These are phyloP conservation scores for Hypoxylon sp. DNA, from an alignment of 2,329 filamentous ascomycete species.

Conservation along the genomic window DNA sequence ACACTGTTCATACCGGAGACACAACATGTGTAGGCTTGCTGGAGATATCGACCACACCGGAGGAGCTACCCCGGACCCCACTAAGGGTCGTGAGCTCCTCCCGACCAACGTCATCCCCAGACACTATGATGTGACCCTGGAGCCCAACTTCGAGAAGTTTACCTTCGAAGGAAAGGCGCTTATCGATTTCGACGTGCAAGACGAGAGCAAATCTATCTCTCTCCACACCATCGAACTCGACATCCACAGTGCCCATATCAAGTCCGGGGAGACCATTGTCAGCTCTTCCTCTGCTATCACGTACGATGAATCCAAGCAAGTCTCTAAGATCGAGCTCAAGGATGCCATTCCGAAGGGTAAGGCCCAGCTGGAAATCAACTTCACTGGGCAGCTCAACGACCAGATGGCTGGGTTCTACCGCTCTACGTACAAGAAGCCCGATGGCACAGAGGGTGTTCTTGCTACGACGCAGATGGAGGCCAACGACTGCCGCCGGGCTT, in stretches of 20 bases:
- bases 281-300: constrained; percentile 76
- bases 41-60: constrained; percentile 68
- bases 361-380: constrained; percentile 82
- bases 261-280: constrained; percentile 69
- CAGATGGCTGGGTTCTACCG: constrained; percentile 99
- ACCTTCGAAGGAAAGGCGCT: constrained; percentile 87
- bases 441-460: constrained; percentile 85
- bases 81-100: constrained; percentile 79
- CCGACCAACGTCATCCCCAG: constrained; percentile 92
- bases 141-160: constrained; percentile 90
- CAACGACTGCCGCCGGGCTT: constrained; percentile 91
- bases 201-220: constrained; percentile 87
- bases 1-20: constrained; percentile 81
- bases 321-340: constrained; percentile 84
- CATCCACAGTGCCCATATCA: constrained; percentile 80
- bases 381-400: constrained; percentile 85
- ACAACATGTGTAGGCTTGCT: constrained; percentile 77
- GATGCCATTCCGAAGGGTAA: constrained; percentile 81
- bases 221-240: constrained; percentile 91
- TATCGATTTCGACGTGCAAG: constrained; percentile 88
- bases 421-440: constrained; percentile 87
- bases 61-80: constrained; percentile 71
- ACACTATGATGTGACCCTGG: constrained; percentile 92
- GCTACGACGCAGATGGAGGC: constrained; percentile 97
- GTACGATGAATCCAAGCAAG: constrained; percentile 84